Base-by-base conservation (phyloP, 1,284 basidiomycete genomes). In the Chalciporus piperatoides region DNA sequence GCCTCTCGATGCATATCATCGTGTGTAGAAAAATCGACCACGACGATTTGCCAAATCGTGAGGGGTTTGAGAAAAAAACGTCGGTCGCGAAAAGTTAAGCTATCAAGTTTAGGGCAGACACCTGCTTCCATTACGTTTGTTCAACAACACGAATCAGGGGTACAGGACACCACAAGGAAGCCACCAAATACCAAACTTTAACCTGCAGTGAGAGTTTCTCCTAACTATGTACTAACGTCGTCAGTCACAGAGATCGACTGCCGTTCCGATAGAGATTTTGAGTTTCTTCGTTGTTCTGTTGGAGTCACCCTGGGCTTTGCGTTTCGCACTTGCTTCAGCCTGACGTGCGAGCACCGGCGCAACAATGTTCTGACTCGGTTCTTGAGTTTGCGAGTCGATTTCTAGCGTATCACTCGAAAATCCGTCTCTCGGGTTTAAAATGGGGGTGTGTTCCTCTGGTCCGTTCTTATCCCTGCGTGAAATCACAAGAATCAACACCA, bases 1-100 rank as follows among this genome's bases (percentile, higher is more conserved):
- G 57, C 86, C 86, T 78, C 84, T 67, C 75, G 72, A 77, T 68
- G 65, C 71, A 69, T 64, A 68, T 73, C 80, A 70, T 76, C 80
- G 77, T 68, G 74, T 71, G 77, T 76, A 60, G 62, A 12, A 33
- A 17, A 46, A 46, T 67, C 66, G 72, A 69, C 69, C 69, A 56
- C 71, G 77, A 78, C 78, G 68, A 74, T 56, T 76, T 71, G 62
- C 63, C 64, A 79, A 74, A 79, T 67, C 74, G 72, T 73, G 78
- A 82, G 84, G 81, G 85, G 82, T 73, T 78, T 56, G 9, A 53
- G 49, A 46, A 54, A 44, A 40, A 39, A 44, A 21, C 23, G 17
- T 4, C 8, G 11, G 6, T 23, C 36, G 28, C 33, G 10, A 12
- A n/a, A 19, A 12, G 21, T 4, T 23, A 23, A 2, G 2, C 4